These are phyloP conservation scores for Trypanosoma scelopori DNA, from an alignment of 208 protist species.

Conservation along the genomic window DNA sequence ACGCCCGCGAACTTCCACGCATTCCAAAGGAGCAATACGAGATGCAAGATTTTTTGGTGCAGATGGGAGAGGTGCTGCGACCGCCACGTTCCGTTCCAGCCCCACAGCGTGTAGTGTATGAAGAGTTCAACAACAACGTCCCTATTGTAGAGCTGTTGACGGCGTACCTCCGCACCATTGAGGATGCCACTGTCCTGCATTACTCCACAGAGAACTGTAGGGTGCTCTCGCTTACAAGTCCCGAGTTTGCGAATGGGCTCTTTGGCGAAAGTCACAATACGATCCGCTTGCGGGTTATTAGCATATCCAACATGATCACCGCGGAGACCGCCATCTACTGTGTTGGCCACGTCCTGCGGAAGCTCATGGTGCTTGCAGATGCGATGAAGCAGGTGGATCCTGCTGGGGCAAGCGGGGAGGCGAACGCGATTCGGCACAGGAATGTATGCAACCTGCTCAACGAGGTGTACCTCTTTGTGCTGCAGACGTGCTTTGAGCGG, in stretches of 20 bases:
- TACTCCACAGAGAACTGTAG: constrained; percentile 38
- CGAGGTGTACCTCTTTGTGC: constrained; percentile 78
- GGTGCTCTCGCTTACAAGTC: constrained; percentile 48
- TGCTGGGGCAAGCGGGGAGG: constrained; percentile 3
- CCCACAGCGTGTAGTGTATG: constrained; percentile 91
- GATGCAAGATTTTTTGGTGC: constrained; percentile 44
- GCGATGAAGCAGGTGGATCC: constrained; percentile 33
- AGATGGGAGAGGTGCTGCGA: constrained; percentile 90
- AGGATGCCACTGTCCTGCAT: constrained; percentile 70
- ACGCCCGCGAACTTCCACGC: constrained; percentile 33
- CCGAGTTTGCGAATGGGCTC: constrained; percentile 43
- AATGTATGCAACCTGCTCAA: constrained; percentile 64
- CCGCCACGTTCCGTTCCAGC: constrained; percentile 84
- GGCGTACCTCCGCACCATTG: constrained; percentile 52
- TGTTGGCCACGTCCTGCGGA: constrained; percentile 58
- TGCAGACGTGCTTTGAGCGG: constrained; percentile 72
- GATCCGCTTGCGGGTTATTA: constrained; percentile 56
- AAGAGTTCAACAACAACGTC: constrained; percentile 90
- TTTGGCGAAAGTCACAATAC: constrained; percentile 41
- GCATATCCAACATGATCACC: constrained; percentile 74
- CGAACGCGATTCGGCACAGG: constrained; percentile 31
- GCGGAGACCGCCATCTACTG: constrained; percentile 74
- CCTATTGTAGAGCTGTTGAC: constrained; percentile 76
- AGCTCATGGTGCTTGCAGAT: constrained; percentile 58
- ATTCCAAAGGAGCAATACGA: constrained; percentile 61